These are phyloP conservation scores for Elsinoe ampelina DNA, from an alignment of 2,329 filamentous ascomycete species.

Conservation along the genomic window DNA sequence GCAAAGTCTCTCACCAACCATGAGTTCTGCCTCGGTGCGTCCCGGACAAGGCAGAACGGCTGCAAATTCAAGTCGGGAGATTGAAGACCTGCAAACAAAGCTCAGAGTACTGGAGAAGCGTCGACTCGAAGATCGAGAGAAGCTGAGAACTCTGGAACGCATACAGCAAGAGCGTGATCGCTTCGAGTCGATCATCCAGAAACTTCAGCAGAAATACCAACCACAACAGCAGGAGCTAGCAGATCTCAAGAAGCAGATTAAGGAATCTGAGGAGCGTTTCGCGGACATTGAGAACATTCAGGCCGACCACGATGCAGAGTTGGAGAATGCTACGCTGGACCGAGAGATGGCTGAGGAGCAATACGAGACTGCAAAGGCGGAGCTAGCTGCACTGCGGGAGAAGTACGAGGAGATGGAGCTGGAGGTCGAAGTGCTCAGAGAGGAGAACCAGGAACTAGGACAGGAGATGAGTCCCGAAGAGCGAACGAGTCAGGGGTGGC, in stretches of 20 bases:
- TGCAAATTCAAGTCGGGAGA: slow-evolving; percentile 50
- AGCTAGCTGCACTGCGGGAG: slow-evolving; percentile 66
- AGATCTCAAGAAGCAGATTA: slow-evolving; percentile 66
- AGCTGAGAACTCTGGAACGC: slow-evolving; percentile 67
- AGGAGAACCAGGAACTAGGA: slow-evolving; percentile 77
- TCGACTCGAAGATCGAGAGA: slow-evolving; percentile 73
- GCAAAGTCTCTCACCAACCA: slow-evolving; percentile 15
- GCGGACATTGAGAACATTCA: slow-evolving; percentile 63
- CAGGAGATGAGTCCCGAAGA: slow-evolving; percentile 85
- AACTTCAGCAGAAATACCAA: slow-evolving; percentile 81
- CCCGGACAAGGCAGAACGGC: slow-evolving; percentile 32
- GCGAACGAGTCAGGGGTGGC: slow-evolving; percentile 73
- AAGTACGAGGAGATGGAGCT: slow-evolving; percentile 77
- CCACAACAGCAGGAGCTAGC: slow-evolving; percentile 70
- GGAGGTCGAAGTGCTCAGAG: slow-evolving; percentile 75
- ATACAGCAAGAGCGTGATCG: slow-evolving; percentile 67
- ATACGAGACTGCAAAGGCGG: slow-evolving; percentile 69
- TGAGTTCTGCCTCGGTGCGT: slow-evolving; percentile 7
- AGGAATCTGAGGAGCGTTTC: slow-evolving; percentile 62
- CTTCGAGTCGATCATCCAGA: slow-evolving; percentile 78
- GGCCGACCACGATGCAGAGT: slow-evolving; percentile 71
- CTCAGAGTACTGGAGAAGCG: slow-evolving; percentile 82
- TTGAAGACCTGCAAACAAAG: slow-evolving; percentile 84
- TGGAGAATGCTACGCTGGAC: slow-evolving; percentile 83
- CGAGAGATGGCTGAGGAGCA: slow-evolving; percentile 95